Base-by-base conservation (phyloP, 108 stramenopile species). In the Stephanodiscus minutulus region DNA sequence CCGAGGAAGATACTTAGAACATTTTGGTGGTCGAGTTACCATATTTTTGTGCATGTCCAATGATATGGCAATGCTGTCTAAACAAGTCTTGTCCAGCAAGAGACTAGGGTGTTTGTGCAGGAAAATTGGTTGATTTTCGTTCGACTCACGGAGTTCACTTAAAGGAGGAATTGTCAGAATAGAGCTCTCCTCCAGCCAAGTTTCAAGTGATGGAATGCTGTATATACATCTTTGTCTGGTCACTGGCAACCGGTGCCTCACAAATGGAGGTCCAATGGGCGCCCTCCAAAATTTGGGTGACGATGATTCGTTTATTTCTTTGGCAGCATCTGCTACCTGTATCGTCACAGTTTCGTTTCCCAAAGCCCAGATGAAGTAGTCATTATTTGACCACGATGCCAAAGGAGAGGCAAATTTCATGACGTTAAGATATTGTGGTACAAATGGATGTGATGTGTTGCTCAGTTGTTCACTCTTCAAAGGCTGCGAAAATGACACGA, bases 131-230 rank as follows among this genome's bases (percentile, higher is more conserved):
- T 22, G 27, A 55, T 24, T 1, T 55, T 55, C 27, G 27, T 55
- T 55, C 6, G 22, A 8, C 12, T 55, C 54, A 28, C 27, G 27
- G 9, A 28, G 21, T 24, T 13, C 25, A 28, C 22, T 21, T 6
- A 52, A 13, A 8, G 48, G 20, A 21, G 48, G 20, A 49, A 3
- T 49, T 7, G 8, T 20, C 3, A n/a, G 50, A 18, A 5, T 52
- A 27, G 5, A 56, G 55, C 28, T 28, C 5, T 5, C 55, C 27
- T 25, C 55, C 27, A n/a, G 29, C 57, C 8, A 1, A 12, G 29
- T 13, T 35, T 3, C 57, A 33, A 20, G 36, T 15, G 57, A 36
- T 35, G 57, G 57, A 58, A 58, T 13, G 57, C 57, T 58, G 35
- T 58, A 33, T n/a, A 58, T 13, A 20, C 3, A 58, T 29, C 33